A percentile compares a stretch with the other conserved stretches of the same genome.
Conservation (phyloP, 1,284 basidiomycete genomes). For the Fomitopsis betulina region DNA sequence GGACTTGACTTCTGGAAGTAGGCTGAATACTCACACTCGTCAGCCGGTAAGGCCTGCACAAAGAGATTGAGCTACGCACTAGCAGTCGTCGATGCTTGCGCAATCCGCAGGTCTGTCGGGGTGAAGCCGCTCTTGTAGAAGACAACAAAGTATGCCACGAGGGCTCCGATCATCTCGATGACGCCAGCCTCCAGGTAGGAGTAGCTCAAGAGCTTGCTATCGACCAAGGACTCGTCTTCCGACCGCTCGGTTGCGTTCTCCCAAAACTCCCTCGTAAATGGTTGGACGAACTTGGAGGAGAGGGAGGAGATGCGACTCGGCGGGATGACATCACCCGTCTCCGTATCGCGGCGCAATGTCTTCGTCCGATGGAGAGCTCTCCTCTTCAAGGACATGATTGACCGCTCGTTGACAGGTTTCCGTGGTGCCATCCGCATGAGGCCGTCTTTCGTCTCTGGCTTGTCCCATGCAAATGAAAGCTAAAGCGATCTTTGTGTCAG, state of each 20-base stretch:
- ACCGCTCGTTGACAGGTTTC: conserved; percentile 63
- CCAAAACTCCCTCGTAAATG: conserved; percentile 60
- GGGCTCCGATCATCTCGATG: conserved; percentile 48
- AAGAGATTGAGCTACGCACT: conserved; percentile 3
- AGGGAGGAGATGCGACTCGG: conserved; percentile 38
- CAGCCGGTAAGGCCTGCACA: neutral
- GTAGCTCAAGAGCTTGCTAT: conserved; percentile 59
- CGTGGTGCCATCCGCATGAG: conserved; percentile 63
- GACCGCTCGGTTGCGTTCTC: conserved; percentile 47
- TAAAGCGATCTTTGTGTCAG: conserved; percentile 15
- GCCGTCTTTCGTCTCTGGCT: conserved; percentile 59
- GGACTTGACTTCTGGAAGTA: conserved; percentile 49
- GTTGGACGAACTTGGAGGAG: conserved; percentile 38
- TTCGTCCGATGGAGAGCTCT: conserved; percentile 55
- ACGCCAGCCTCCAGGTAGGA: conserved; percentile 64
- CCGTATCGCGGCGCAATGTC: conserved; percentile 52
- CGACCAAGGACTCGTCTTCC: conserved; percentile 58
- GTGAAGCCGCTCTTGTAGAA: conserved; percentile 61
- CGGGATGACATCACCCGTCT: conserved; percentile 41
- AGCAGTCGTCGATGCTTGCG: conserved; percentile 34
- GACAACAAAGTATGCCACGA: conserved; percentile 62
- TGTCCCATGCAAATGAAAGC: conserved; percentile 70
- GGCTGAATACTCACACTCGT: conserved; percentile 15
- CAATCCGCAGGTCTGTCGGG: conserved; percentile 47
- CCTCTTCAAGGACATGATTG: conserved; percentile 50